Evolutionary conservation across 2,329 filamentous ascomycete genomes (phyloP).

Genomic region (Sarocladium oryzae): DNA sequence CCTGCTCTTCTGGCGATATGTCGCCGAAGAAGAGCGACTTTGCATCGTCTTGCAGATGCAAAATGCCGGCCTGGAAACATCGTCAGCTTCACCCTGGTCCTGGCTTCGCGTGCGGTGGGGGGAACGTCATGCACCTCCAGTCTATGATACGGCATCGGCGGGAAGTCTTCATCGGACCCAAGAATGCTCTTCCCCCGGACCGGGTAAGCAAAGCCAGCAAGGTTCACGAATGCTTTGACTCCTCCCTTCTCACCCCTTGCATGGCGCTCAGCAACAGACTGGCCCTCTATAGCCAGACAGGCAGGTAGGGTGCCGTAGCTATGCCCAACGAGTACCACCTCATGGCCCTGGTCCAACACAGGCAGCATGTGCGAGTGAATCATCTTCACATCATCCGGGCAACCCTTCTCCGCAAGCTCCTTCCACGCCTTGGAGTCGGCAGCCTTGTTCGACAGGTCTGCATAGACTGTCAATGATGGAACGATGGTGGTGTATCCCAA

Average conservation of each 20-base stretch:
- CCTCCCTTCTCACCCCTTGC: constrained; percentile 6
- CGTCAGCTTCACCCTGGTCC: not conserved
- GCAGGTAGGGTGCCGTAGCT: constrained; percentile 4
- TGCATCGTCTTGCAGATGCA: not conserved
- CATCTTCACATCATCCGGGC: not conserved
- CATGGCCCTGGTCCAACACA: not conserved
- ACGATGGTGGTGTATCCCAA: not conserved
- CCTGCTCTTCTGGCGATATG: not conserved
- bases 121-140: not conserved
- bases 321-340: not conserved
- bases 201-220: constrained; percentile 4
- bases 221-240: constrained; percentile 2
- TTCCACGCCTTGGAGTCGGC: constrained; percentile 2
- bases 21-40: constrained; percentile 6
- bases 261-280: constrained; percentile 3
- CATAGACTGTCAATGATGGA: not conserved
- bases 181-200: constrained; percentile 3
- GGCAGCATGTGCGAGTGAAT: not conserved
- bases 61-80: not conserved
- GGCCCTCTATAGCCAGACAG: not conserved
- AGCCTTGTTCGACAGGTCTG: constrained; percentile 2
- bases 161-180: not conserved
- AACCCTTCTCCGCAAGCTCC: not conserved
- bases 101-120: not conserved
- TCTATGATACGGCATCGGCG: not conserved